phyloP scores from a whole-genome alignment of 129 eudicot species.

The Lactuca sativa region DNA sequence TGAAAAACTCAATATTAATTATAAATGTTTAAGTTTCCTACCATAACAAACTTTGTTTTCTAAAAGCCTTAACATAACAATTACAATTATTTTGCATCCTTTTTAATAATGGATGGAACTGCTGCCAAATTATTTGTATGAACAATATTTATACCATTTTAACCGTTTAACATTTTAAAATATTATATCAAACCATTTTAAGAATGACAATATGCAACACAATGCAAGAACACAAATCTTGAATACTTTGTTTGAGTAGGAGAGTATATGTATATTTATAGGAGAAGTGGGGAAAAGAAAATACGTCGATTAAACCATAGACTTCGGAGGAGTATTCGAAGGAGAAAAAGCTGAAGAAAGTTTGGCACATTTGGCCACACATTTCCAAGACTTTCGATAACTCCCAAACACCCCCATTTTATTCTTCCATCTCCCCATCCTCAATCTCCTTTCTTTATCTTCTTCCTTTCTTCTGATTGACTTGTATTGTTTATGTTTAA shows the following conservation, averaged over 20 bases:
- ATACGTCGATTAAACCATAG: slow-evolving; percentile 30
- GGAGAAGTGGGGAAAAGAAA: background rate
- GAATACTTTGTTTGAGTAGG: slow-evolving; percentile 20
- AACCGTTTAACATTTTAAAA: background rate
- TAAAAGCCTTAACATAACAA: background rate
- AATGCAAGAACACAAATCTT: slow-evolving; percentile 9
- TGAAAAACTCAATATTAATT: background rate
- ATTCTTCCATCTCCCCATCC: slow-evolving; percentile 9
- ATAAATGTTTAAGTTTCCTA: too few relatives aligned
- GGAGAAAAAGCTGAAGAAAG: slow-evolving; percentile 23
- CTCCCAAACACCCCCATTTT: slow-evolving; percentile 48
- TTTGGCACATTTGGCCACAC: slow-evolving; percentile 43
- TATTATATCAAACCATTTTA: background rate
- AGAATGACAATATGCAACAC: background rate
- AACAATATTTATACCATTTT: background rate
- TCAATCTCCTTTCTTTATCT: slow-evolving; percentile 6
- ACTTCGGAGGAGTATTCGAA: slow-evolving; percentile 25
- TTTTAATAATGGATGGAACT: background rate
- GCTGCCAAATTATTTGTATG: background rate
- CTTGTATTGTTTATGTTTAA: slow-evolving; percentile 30
- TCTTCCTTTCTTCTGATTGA: slow-evolving; percentile 29
- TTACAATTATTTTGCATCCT: background rate
- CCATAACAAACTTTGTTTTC: background rate
- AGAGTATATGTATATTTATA: background rate
- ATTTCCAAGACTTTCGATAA: slow-evolving; percentile 37